A percentile compares a stretch with the other conserved stretches of the same genome.
Conservation (phyloP, 2,329 filamentous ascomycete species). For the Xylogone sp. region DNA sequence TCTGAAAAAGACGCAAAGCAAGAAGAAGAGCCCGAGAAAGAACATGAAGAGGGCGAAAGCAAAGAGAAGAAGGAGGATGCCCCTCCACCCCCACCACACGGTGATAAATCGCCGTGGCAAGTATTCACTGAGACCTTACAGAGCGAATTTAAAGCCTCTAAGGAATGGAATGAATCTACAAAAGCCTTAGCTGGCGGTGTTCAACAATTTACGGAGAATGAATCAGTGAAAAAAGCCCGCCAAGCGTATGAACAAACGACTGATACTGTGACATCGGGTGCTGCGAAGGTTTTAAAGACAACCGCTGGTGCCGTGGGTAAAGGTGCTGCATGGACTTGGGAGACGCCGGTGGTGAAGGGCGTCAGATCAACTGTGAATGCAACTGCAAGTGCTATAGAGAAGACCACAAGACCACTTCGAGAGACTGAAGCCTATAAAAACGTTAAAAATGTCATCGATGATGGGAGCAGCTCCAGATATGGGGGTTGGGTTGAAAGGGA, state of each 20-base stretch:
- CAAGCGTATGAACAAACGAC: slow-evolving; percentile 85
- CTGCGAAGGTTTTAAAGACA: slow-evolving; percentile 75
- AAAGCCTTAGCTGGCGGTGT: slow-evolving; percentile 88
- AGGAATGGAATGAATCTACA: slow-evolving; percentile 98
- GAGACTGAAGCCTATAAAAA: slow-evolving; percentile 94
- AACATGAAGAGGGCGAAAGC: slow-evolving; percentile 32
- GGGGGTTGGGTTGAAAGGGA: slow-evolving; percentile 97
- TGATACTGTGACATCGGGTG: slow-evolving; percentile 74
- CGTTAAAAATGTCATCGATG: slow-evolving; percentile 94
- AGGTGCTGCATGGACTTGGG: slow-evolving; percentile 94
- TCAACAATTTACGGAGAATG: slow-evolving; percentile 89
- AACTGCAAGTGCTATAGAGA: slow-evolving; percentile 84
- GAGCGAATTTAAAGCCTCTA: slow-evolving; percentile 90
- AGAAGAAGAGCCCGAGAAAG: slow-evolving; percentile 25
- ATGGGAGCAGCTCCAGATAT: slow-evolving; percentile 92
- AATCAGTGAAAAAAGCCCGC: slow-evolving; percentile 80
- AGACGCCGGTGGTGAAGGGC: slow-evolving; percentile 88
- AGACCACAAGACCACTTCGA: slow-evolving; percentile 89
- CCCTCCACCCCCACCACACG: slow-evolving; percentile 90
- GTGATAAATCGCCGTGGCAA: slow-evolving; percentile 97
- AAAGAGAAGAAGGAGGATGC: slow-evolving; percentile 59
- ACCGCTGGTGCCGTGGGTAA: slow-evolving; percentile 87
- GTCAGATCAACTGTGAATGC: slow-evolving; percentile 80
- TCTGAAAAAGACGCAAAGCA: slow-evolving; percentile 17
- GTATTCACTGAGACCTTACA: slow-evolving; percentile 98